Conservation (phyloP, 225 moss, liverwort and hornwort genomes). For the Takakia lepidozioides region DNA sequence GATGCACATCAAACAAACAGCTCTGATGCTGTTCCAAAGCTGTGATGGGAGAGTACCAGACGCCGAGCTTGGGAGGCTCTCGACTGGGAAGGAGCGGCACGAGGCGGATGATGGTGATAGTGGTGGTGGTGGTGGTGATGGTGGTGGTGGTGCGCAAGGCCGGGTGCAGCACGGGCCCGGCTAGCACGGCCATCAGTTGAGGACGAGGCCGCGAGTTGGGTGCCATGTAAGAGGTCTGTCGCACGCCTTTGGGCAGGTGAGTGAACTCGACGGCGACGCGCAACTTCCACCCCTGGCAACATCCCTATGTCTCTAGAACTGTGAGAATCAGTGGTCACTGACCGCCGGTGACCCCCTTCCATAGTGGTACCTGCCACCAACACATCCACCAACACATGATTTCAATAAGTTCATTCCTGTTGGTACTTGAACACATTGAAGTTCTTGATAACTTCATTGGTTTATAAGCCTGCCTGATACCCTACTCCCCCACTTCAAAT, state of each 20-base stretch:
- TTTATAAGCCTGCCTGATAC: too few species aligned
- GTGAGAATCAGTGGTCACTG: too few species aligned
- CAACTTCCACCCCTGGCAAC: conserved; percentile 92
- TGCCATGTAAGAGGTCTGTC: conserved; percentile 40
- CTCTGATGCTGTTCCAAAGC: too few species aligned
- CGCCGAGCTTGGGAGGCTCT: conserved; percentile 42
- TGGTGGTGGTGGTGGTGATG: conserved; percentile 63
- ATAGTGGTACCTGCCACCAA: too few species aligned
- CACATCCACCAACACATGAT: too few species aligned
- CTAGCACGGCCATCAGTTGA: conserved; percentile 39
- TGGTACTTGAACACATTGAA: too few species aligned
- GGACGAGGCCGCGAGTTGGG: conserved; percentile 20
- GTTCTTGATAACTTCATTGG: too few species aligned
- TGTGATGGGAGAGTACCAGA: conserved; percentile 17
- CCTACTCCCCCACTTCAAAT: too few species aligned
- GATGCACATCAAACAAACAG: background rate
- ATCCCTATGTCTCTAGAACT: conserved; percentile 12
- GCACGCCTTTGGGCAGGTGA: conserved; percentile 39
- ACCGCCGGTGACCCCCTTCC: too few species aligned
- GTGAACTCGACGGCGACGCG: conserved; percentile 80
- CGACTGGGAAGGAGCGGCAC: conserved; percentile 41
- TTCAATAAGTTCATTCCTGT: too few species aligned
- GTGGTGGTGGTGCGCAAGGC: conserved; percentile 60
- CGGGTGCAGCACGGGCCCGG: conserved; percentile 26
- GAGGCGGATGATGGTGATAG: conserved; percentile 47